Evolutionary conservation across 106 monocot genomes (phyloP).

Genomic region (Dioscorea zingiberensis): DNA sequence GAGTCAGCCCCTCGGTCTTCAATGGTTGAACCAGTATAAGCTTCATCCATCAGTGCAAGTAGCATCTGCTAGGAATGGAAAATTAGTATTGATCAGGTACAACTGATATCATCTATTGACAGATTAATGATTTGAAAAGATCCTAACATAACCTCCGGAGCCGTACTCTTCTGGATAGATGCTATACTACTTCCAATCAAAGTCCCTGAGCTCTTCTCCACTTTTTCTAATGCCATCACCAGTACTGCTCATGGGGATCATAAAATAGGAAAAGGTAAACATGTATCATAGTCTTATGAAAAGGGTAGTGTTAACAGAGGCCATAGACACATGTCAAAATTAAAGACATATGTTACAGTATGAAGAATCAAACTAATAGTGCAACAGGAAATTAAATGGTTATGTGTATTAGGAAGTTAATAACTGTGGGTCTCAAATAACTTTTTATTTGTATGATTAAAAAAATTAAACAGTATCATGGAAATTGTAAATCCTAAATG

Average conservation of each 20-base stretch:
- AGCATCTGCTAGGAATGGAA: conserved; percentile 53
- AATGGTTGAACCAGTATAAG: conserved; percentile 87
- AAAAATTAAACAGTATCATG: too few species aligned
- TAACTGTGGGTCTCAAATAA: too few species aligned
- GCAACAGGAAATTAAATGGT: background rate
- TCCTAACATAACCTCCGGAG: conserved; percentile 66
- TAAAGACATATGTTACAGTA: background rate
- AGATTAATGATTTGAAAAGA: background rate
- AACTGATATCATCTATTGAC: background rate
- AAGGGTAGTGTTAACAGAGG: too few species aligned
- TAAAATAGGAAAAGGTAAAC: background rate
- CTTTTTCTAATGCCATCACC: conserved; percentile 85
- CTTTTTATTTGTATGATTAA: too few species aligned
- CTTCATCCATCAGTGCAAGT: conserved; percentile 98
- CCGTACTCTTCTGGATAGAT: conserved; percentile 95
- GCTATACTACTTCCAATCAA: conserved; percentile 89
- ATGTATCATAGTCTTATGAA: background rate
- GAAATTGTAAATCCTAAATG: too few species aligned
- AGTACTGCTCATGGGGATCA: conserved; percentile 40
- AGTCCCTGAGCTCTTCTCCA: conserved; percentile 81
- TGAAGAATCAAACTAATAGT: background rate
- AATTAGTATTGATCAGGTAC: background rate
- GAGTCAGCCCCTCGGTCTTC: conserved; percentile 68
- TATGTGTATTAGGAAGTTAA: too few species aligned
- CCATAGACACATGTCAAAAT: background rate